Conservation (phyloP, 2,329 filamentous ascomycete genomes). For the Penicillium sp. region DNA sequence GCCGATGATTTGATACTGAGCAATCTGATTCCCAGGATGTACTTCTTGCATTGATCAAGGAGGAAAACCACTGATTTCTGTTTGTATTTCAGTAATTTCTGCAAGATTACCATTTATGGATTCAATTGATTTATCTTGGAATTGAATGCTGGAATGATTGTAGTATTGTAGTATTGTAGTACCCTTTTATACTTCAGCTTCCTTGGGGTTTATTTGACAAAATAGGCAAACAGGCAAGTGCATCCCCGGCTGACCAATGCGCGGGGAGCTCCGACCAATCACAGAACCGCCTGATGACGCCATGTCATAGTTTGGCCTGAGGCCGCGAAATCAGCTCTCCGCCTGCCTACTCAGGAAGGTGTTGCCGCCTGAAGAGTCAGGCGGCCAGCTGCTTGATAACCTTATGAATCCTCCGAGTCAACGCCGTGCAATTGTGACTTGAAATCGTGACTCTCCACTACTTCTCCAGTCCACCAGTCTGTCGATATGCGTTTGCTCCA, state of each 20-base stretch:
- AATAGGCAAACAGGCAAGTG: background rate
- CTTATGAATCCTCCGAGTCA: too few species aligned
- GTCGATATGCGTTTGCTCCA: conserved; percentile 27
- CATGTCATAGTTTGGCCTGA: conserved; percentile 18
- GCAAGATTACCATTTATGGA: too few species aligned
- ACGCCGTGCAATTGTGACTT: background rate
- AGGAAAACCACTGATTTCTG: too few species aligned
- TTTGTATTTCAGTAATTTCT: too few species aligned
- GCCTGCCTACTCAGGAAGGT: conserved; percentile 12
- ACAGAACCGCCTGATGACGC: conserved; percentile 24
- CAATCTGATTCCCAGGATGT: too few species aligned
- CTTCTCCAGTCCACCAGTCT: background rate
- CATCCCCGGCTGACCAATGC: background rate
- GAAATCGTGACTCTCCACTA: background rate
- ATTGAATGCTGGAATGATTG: too few species aligned
- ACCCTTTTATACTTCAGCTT: too few species aligned
- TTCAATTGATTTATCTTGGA: too few species aligned
- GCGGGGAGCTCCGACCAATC: conserved; percentile 21
- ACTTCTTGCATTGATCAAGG: too few species aligned
- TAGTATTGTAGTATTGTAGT: too few species aligned
- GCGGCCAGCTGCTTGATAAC: background rate
- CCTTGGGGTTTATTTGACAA: background rate
- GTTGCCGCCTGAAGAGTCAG: background rate
- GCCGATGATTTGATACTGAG: too few species aligned
- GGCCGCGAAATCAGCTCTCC: conserved; percentile 15